Conservation (phyloP, 2,329 filamentous ascomycete genomes). For the Plenodomus biglobosus region DNA sequence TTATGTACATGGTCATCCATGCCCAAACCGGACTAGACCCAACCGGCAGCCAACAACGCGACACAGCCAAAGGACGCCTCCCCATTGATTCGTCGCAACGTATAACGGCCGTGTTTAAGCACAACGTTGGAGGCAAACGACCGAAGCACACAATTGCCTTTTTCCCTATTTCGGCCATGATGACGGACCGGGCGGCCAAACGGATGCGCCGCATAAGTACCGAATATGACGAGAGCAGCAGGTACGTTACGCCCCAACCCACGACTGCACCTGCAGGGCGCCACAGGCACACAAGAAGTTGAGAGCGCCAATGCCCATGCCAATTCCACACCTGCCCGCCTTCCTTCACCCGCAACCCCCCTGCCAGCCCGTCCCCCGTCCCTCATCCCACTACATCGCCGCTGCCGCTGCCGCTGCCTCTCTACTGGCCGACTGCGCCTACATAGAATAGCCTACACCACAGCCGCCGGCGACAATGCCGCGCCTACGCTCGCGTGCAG, state of each 20-base stretch:
- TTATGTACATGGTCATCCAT: too few species aligned
- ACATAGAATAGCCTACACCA: too few species aligned
- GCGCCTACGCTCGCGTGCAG: constrained; percentile 43
- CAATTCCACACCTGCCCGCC: neutral
- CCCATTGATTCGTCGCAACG: constrained; percentile 12
- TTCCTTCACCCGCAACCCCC: constrained; percentile 10
- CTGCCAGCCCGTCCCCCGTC: constrained; percentile 15
- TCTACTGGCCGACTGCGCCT: constrained; percentile 1
- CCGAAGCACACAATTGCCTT: neutral
- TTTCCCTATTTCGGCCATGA: constrained; percentile 5
- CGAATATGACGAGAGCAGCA: constrained; percentile 43
- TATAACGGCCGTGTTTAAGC: constrained; percentile 1
- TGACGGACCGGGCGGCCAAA: constrained; percentile 41
- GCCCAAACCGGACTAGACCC: too few species aligned
- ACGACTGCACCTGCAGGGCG: constrained; percentile 27
- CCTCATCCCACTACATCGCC: neutral
- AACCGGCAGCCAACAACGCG: neutral
- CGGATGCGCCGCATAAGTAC: constrained; percentile 46
- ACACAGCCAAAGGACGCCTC: neutral
- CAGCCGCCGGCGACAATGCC: constrained; percentile 36
- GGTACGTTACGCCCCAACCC: constrained; percentile 18
- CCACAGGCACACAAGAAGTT: neutral
- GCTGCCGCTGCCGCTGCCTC: neutral
- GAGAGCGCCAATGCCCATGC: neutral
- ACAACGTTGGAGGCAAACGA: neutral